phyloP scores from a whole-genome alignment of 2,329 filamentous ascomycete species.

The Venturia carpophila region DNA sequence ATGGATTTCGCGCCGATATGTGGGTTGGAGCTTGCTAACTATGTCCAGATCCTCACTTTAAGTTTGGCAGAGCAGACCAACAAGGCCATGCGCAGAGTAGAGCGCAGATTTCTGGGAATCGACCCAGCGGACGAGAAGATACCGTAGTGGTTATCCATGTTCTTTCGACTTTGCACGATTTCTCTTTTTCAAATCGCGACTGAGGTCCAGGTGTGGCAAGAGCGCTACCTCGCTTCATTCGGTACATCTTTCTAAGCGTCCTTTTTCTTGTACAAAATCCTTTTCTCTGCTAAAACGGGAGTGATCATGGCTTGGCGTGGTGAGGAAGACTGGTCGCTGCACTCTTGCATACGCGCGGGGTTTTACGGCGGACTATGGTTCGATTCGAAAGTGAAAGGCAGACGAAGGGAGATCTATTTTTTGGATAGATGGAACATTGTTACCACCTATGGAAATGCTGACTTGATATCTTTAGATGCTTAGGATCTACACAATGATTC shows the following conservation, averaged over 20 bases:
- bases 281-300: not conserved
- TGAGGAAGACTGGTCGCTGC: not conserved
- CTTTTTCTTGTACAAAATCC: not conserved
- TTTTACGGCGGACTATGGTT: not conserved
- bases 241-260: not conserved
- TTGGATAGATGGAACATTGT: not conserved
- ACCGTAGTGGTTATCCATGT: not conserved
- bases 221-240: not conserved
- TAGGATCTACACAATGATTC: not conserved
- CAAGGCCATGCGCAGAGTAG: slow-evolving; percentile 76
- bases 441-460: not conserved
- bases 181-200: not conserved
- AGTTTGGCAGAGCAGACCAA: slow-evolving; percentile 95
- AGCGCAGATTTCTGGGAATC: slow-evolving; percentile 33
- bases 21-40: slow-evolving; percentile 21
- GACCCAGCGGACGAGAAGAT: slow-evolving; percentile 16
- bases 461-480: not conserved
- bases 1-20: slow-evolving; percentile 24
- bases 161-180: not conserved
- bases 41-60: slow-evolving; percentile 68
- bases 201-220: not conserved
- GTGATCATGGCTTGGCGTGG: not conserved
- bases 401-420: not conserved
- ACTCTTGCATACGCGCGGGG: not conserved
- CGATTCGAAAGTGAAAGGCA: not conserved